Evolutionary conservation across 345 rosid genomes (phyloP).

Genomic region (Pistacia vera): DNA sequence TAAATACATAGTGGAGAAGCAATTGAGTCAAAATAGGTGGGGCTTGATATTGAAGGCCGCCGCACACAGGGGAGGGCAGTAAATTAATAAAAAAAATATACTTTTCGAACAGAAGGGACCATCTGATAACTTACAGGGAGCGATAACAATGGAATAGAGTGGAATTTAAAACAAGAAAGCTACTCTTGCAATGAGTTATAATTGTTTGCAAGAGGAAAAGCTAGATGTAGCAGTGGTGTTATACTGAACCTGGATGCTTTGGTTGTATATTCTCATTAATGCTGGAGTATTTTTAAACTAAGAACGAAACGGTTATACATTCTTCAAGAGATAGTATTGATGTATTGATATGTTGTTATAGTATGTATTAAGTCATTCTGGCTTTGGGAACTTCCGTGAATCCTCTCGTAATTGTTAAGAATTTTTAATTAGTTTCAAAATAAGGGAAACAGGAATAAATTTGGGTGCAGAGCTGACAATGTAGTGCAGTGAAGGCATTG

Average conservation of each 20-base stretch:
- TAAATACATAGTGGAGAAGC: not conserved
- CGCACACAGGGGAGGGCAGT: not conserved
- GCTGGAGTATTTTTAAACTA: not conserved
- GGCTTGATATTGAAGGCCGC: not conserved
- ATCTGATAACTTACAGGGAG: not conserved
- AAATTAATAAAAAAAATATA: not conserved
- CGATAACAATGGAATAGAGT: not conserved
- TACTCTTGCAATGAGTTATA: not conserved
- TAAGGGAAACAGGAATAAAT: not conserved
- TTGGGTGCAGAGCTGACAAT: not conserved
- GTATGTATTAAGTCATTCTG: not conserved
- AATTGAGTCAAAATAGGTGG: slow-evolving; percentile 3
- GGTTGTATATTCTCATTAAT: not conserved
- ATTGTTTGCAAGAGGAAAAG: not conserved
- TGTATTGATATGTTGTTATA: not conserved
- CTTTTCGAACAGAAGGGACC: not conserved
- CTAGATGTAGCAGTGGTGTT: not conserved
- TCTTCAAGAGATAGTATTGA: not conserved
- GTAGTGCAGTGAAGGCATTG: not conserved
- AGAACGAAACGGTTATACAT: not conserved
- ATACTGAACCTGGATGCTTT: not conserved
- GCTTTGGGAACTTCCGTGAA: not conserved
- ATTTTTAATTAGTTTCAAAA: not conserved
- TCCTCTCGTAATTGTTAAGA: not conserved
- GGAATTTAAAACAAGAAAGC: not conserved